Percentiles rank a stretch among this genome's conserved stretches.
Conservation (phyloP, 2,329 filamentous ascomycete species). For the Cytospora mali region DNA sequence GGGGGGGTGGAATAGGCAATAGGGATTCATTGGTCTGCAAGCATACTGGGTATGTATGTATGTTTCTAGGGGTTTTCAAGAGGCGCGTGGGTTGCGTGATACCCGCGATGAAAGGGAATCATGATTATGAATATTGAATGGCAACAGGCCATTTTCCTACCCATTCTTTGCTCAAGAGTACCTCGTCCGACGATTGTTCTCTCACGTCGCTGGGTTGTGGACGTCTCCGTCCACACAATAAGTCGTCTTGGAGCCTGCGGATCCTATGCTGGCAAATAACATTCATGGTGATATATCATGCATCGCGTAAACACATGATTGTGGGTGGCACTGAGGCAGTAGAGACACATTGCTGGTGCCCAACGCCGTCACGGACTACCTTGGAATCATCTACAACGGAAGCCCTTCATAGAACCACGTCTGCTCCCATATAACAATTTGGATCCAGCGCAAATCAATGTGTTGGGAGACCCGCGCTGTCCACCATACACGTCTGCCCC, state of each 20-base stretch:
- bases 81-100: not conserved
- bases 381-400: not conserved
- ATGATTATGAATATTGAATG: constrained; percentile 13
- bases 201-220: not conserved
- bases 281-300: not conserved
- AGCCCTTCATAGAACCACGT: no score
- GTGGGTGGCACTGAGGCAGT: not conserved
- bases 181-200: not conserved
- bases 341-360: not conserved
- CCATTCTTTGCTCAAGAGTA: not conserved
- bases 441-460: no score
- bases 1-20: not conserved
- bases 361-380: not conserved
- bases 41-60: constrained; percentile 11
- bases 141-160: not conserved
- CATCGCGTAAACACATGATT: not conserved
- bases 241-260: not conserved
- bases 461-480: no score
- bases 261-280: not conserved
- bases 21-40: constrained; percentile 9
- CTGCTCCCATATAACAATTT: not conserved
- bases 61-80: not conserved
- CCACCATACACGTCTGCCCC: no score
- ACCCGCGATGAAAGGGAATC: not conserved
- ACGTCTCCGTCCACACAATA: not conserved